A percentile compares a stretch with the other conserved stretches of the same genome.
Evolutionary conservation across 352 stramenopile genomes (phyloP).

Genomic region (Thalassiosira hispida): DNA sequence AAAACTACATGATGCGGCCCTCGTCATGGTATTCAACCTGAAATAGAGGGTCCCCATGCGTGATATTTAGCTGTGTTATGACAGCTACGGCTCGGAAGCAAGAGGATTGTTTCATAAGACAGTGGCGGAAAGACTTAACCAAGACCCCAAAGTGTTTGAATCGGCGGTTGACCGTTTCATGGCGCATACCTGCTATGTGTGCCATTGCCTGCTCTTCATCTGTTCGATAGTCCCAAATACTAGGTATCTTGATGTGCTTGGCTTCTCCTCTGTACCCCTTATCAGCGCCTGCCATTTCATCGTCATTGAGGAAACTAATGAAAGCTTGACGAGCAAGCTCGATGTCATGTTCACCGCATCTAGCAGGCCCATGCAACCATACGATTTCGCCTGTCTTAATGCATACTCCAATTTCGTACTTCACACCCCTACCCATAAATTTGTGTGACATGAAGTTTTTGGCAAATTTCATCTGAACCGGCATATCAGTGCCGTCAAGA

Average conservation of each 20-base stretch:
- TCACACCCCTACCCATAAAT: constrained; percentile 44
- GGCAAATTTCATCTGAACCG: constrained; percentile 39
- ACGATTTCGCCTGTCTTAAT: constrained; percentile 51
- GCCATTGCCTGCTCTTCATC: constrained; percentile 6
- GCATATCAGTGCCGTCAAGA: constrained; percentile 61
- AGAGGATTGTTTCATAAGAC: constrained; percentile 25
- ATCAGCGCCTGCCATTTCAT: constrained; percentile 49
- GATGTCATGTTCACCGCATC: constrained; percentile 40
- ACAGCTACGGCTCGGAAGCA: constrained; percentile 48
- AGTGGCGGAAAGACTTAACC: constrained; percentile 31
- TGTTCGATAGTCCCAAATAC: background rate
- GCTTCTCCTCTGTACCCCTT: constrained; percentile 35
- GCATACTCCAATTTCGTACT: constrained; percentile 56
- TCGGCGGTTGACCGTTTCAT: constrained; percentile 52
- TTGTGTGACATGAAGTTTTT: constrained; percentile 38
- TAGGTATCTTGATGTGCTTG: constrained; percentile 20
- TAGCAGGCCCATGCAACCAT: constrained; percentile 49
- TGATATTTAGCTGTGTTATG: constrained; percentile 52
- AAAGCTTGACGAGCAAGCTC: constrained; percentile 19
- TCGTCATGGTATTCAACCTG: constrained; percentile 33
- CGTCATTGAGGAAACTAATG: constrained; percentile 30
- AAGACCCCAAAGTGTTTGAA: constrained; percentile 53
- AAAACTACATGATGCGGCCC: no score
- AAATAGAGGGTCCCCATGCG: constrained; percentile 29
- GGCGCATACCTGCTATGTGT: constrained; percentile 14